phyloP scores from a whole-genome alignment of 257 asterid species.

The Fraxinus quadrangulata region DNA sequence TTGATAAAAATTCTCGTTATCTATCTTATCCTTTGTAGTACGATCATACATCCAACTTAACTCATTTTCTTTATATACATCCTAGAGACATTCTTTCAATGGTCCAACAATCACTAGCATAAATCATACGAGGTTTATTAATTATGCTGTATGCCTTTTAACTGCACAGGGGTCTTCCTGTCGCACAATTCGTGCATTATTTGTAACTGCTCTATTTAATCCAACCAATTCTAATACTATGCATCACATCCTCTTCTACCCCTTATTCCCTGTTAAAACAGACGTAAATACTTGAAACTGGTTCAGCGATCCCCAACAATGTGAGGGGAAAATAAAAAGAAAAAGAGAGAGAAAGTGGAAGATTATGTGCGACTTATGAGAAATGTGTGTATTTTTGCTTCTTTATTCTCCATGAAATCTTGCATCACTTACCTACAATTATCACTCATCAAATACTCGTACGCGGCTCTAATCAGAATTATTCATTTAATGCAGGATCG shows the following conservation, averaged over 20 bases:
- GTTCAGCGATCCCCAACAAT: background rate
- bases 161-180: background rate
- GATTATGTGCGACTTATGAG: background rate
- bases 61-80: too few relatives aligned
- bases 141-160: background rate
- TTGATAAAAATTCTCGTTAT: too few relatives aligned
- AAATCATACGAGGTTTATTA: too few relatives aligned
- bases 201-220: too few relatives aligned
- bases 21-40: background rate
- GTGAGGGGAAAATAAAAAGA: background rate
- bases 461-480: background rate
- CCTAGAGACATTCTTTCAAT: too few relatives aligned
- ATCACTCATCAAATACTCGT: background rate
- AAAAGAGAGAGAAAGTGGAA: background rate
- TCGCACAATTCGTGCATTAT: too few relatives aligned
- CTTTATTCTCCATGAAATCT: background rate
- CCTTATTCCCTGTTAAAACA: background rate
- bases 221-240: background rate
- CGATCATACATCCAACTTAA: background rate
- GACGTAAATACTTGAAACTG: too few relatives aligned
- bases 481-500: slow-evolving; percentile 25
- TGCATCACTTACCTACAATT: background rate
- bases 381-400: background rate
- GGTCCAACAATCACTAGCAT: too few relatives aligned
- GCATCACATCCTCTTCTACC: background rate